A percentile compares a stretch with the other conserved stretches of the same genome.
phyloP scores from a whole-genome alignment of 179 eudicot species.

The Vitellaria paradoxa region DNA sequence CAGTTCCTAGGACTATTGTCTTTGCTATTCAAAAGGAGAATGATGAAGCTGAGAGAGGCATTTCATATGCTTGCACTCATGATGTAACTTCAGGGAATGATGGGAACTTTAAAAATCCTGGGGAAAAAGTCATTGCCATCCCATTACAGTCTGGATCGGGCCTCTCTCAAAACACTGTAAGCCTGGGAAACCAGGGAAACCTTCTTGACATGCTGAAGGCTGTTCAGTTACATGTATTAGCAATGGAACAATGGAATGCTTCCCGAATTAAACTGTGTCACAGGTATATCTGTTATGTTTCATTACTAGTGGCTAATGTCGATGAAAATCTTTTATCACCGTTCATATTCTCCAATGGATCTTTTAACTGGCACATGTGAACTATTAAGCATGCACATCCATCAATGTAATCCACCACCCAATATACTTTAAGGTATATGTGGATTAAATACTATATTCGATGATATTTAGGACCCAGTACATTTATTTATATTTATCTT shows the following conservation, averaged over 20 bases:
- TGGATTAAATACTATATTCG: background rate
- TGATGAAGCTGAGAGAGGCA: conserved; percentile 17
- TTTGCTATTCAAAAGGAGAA: conserved; percentile 21
- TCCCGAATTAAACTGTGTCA: conserved; percentile 38
- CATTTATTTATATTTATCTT: background rate
- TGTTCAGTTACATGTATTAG: conserved; percentile 41
- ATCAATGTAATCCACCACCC: background rate
- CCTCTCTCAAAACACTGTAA: conserved; percentile 1
- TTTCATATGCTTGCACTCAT: conserved; percentile 19
- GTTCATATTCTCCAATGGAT: background rate
- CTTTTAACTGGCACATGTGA: background rate
- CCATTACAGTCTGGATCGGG: background rate
- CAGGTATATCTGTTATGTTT: conserved; percentile 20
- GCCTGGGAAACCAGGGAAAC: conserved; percentile 22
- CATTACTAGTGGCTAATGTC: background rate
- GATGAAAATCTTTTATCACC: background rate
- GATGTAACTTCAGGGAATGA: conserved; percentile 14
- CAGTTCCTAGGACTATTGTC: conserved; percentile 12
- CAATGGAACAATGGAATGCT: conserved; percentile 54
- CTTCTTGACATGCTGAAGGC: conserved; percentile 48
- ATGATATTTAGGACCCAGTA: background rate
- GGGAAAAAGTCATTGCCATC: conserved; percentile 11
- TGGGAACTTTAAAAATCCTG: conserved; percentile 3
- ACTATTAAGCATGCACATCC: background rate
- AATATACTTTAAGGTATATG: background rate